Conservation (phyloP, 2,329 filamentous ascomycete genomes). For the Colletotrichum truncatum region DNA sequence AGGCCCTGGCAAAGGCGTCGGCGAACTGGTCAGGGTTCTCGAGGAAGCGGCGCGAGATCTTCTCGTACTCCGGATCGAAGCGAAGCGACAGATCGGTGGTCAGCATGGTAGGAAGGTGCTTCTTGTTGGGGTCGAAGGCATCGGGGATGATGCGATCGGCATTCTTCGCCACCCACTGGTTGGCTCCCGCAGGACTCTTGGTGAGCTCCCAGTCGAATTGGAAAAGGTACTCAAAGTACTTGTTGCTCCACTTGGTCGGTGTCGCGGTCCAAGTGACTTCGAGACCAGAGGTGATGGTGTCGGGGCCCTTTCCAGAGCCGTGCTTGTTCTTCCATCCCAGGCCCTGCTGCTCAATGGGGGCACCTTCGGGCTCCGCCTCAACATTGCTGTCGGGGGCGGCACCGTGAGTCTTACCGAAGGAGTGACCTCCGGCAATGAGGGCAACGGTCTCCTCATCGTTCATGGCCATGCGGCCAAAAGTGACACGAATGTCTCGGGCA, state of each 20-base stretch:
- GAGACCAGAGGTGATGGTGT: constrained; percentile 79
- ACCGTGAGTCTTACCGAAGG: constrained; percentile 86
- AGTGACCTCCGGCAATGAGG: constrained; percentile 80
- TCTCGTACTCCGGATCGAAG: constrained; percentile 76
- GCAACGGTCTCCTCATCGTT: constrained; percentile 84
- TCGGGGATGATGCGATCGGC: constrained; percentile 74
- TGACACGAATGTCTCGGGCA: constrained; percentile 76
- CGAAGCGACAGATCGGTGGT: constrained; percentile 79
- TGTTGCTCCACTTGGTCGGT: constrained; percentile 78
- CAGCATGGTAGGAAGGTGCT: constrained; percentile 78
- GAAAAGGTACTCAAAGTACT: constrained; percentile 80
- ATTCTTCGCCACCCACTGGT: constrained; percentile 81
- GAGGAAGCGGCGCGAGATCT: constrained; percentile 78
- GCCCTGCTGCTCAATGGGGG: constrained; percentile 72
- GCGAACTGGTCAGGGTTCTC: constrained; percentile 74
- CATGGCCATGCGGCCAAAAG: constrained; percentile 87
- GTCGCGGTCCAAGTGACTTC: constrained; percentile 84
- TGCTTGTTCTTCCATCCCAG: constrained; percentile 77
- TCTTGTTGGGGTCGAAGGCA: constrained; percentile 74
- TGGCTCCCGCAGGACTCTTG: constrained; percentile 79
- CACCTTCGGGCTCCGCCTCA: constrained; percentile 73
- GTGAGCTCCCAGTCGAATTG: constrained; percentile 81
- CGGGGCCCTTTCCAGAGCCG: constrained; percentile 71
- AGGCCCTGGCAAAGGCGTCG: constrained; percentile 76
- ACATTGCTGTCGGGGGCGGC: constrained; percentile 68